Evolutionary conservation across 2,329 filamentous ascomycete genomes (phyloP), one percentile per base, ranked within the genome.

Genomic region (Graphilbum sp.): DNA sequence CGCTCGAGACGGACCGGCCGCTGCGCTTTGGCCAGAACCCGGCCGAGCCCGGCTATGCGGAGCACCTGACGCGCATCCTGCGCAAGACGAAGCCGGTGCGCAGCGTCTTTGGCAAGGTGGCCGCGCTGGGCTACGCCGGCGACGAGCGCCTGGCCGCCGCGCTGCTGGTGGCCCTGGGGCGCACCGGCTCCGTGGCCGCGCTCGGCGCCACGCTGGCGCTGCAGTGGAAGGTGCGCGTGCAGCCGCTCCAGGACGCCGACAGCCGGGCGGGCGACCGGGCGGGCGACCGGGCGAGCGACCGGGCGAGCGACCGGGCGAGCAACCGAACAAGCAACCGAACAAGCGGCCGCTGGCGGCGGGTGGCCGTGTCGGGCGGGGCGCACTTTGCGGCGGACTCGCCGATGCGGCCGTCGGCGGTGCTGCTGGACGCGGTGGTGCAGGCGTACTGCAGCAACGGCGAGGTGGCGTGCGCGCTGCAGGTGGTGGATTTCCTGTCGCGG

Each of bases 351-450:
- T n/a, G n/a, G n/a, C n/a, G n/a, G n/a, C n/a, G 50, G 1, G 41
- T 49, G 10, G 16, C 42, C 8, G 42, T 62, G 31, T 44, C 40
- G 2, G 58, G 52, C 15, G 56, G 60, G n/a, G 59, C 50, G 23
- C 47, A 50, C 2, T 64, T 70, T 32, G 51, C 59, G 1, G 48
- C 46, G 1, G 59, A 63, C 21, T 76, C 70, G 1, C 66, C 70
- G 8, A 53, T 79, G 24, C 59, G 62, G 36, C 82, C 83, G 2
- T 72, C 69, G 0, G 44, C 53, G 8, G 58, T 61, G 2, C 61
- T 87, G 1, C 62, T 88, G 18, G 62, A 70, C 39, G 68, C 76
- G 9, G 58, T 87, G n/a, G 76, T 78, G 6, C 75, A 84, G 50
- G 61, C 65, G 1, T 81, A 78, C 44, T 70, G 78, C n/a, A 66